phyloP scores from a whole-genome alignment of 306 rosid species.

The Ormosia emarginata region DNA sequence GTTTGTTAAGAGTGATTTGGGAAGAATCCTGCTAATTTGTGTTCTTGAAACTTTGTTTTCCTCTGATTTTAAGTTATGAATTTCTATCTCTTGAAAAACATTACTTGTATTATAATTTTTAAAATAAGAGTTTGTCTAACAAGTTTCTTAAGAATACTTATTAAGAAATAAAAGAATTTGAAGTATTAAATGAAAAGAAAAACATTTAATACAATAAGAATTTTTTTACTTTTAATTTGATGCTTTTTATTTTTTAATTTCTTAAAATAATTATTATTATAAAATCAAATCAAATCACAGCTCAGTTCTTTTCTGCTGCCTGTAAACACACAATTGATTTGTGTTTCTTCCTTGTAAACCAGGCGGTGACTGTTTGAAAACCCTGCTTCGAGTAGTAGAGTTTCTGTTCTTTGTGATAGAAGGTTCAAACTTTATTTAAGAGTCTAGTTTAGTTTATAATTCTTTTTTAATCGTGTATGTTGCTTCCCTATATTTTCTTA shows the following conservation, averaged over 20 bases:
- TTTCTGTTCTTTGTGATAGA: neutral
- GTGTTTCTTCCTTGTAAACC: neutral
- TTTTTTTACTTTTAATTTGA: too few relatives aligned
- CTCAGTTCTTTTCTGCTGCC: neutral
- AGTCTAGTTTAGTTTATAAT: neutral
- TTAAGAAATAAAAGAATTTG: too few relatives aligned
- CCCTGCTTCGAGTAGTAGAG: neutral
- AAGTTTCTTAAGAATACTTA: too few relatives aligned
- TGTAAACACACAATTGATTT: neutral
- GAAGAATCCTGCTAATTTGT: too few relatives aligned
- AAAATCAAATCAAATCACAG: neutral
- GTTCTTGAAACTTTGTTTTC: too few relatives aligned
- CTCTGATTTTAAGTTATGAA: too few relatives aligned
- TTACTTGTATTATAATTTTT: too few relatives aligned
- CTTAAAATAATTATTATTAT: neutral
- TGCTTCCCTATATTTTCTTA: neutral
- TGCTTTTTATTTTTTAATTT: neutral
- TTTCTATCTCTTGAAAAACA: too few relatives aligned
- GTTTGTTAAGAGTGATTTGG: too few relatives aligned
- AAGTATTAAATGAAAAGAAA: too few relatives aligned
- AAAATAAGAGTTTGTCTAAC: too few relatives aligned
- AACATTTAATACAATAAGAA: neutral
- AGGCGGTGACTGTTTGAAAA: neutral
- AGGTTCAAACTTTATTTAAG: neutral
- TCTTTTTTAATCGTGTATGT: neutral